Percentiles rank a stretch among this genome's conserved stretches.
Evolutionary conservation across 1,139 yeast species (phyloP).

Genomic region (Saccharomyces pastorianus): DNA sequence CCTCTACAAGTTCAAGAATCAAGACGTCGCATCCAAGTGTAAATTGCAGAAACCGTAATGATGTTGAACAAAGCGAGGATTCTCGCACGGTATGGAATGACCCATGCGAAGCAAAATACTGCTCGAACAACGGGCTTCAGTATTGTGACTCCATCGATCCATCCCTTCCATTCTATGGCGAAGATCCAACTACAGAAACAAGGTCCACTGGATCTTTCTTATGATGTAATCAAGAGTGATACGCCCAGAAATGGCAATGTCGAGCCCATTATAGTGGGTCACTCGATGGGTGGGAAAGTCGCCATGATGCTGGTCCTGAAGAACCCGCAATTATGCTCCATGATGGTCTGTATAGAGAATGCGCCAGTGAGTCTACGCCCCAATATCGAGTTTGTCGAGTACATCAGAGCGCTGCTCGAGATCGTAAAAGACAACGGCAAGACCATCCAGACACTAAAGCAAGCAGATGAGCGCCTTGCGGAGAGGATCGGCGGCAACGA

Average conservation of each 20-base stretch:
- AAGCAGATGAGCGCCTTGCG: conserved; percentile 59
- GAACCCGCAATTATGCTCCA: conserved; percentile 53
- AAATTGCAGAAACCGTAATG: neutral
- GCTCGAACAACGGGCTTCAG: neutral
- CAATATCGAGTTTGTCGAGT: conserved; percentile 54
- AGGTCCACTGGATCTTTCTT: neutral
- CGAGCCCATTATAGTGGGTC: conserved; percentile 69
- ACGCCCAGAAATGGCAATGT: neutral
- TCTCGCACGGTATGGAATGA: neutral
- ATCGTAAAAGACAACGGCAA: conserved; percentile 35
- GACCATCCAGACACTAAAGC: conserved; percentile 46
- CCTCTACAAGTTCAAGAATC: neutral
- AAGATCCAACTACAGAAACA: neutral
- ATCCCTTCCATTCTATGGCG: neutral
- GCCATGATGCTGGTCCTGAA: conserved; percentile 82
- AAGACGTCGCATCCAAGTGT: neutral
- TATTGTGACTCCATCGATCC: neutral
- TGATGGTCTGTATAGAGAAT: conserved; percentile 76
- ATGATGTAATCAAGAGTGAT: neutral
- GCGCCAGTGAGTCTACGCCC: conserved; percentile 70
- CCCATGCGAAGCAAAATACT: neutral
- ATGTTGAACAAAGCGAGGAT: neutral
- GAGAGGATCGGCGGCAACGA: conserved; percentile 49
- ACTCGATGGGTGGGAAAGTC: conserved; percentile 95
- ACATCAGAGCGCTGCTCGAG: conserved; percentile 53